Evolutionary conservation across 2,329 filamentous ascomycete genomes (phyloP).

Genomic region (Pseudocercospora crystallina): DNA sequence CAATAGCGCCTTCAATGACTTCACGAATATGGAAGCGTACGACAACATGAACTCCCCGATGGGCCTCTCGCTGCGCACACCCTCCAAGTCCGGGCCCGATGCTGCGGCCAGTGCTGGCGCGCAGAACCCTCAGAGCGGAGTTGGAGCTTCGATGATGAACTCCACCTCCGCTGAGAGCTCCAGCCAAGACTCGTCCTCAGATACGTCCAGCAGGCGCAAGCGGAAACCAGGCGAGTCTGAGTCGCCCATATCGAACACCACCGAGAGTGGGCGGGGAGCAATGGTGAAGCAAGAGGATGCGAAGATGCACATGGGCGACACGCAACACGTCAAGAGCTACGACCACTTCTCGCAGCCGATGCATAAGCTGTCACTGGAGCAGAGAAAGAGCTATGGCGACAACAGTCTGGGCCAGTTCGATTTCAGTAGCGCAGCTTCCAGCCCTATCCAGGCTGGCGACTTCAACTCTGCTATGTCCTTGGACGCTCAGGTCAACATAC

Average conservation of each 20-base stretch:
- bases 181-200: conserved; percentile 43
- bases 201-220: conserved; percentile 42
- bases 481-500: conserved; percentile 28
- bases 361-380: conserved; percentile 36
- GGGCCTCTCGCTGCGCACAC: conserved; percentile 27
- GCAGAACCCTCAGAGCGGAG: conserved; percentile 15
- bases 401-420: conserved; percentile 56
- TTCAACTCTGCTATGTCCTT: conserved; percentile 32
- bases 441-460: conserved; percentile 43
- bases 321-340: conserved; percentile 28
- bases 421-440: conserved; percentile 60
- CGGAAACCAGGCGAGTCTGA: conserved; percentile 39
- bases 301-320: conserved; percentile 27
- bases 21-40: conserved; percentile 32
- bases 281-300: conserved; percentile 31
- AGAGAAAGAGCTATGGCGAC: conserved; percentile 30
- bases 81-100: conserved; percentile 30
- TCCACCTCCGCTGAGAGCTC: conserved; percentile 40
- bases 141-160: conserved; percentile 13
- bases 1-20: conserved; percentile 24
- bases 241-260: conserved; percentile 35
- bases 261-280: conserved; percentile 19
- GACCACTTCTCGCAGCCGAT: conserved; percentile 33
- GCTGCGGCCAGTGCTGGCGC: conserved; percentile 14
- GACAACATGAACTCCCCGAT: conserved; percentile 28